These are phyloP conservation scores for Ogataea sp. DNA, from an alignment of 805 yeast genomes.

Conservation along the genomic window DNA sequence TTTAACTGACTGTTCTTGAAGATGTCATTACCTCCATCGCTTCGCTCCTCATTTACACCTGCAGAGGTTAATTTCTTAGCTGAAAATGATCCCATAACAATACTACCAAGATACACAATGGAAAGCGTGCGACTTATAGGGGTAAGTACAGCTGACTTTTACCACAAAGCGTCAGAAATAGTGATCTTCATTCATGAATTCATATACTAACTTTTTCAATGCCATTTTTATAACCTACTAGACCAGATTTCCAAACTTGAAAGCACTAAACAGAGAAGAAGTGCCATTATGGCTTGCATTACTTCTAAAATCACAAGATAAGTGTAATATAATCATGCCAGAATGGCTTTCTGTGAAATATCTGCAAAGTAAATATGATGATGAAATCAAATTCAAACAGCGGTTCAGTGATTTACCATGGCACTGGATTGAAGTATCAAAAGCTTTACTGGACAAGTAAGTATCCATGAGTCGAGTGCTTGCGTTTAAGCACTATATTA, in stretches of 20 bases:
- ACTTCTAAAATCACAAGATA: constrained; percentile 71
- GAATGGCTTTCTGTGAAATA: constrained; percentile 61
- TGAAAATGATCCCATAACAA: constrained; percentile 65
- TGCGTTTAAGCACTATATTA: too few species aligned
- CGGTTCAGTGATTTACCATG: constrained; percentile 70
- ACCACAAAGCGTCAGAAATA: too few species aligned
- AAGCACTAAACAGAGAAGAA: constrained; percentile 58
- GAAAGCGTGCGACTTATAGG: constrained; percentile 60
- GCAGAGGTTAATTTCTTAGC: constrained; percentile 78
- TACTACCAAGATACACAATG: constrained; percentile 74
- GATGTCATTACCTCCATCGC: constrained; percentile 58
- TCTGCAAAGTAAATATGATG: constrained; percentile 52
- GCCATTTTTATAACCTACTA: constrained; percentile 15
- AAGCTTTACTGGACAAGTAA: constrained; percentile 44
- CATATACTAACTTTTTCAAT: too few species aligned
- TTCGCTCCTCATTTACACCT: constrained; percentile 55
- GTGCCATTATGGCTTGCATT: constrained; percentile 89
- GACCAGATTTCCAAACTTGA: constrained; percentile 46
- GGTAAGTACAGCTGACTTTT: too few species aligned
- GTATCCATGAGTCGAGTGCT: too few species aligned
- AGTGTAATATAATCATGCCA: constrained; percentile 82
- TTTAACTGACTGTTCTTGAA: neutral
- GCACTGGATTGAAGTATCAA: constrained; percentile 83
- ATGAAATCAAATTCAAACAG: constrained; percentile 50
- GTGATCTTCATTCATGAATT: too few species aligned